Percentiles rank a stretch among this genome's conserved stretches.
Conservation (phyloP, 2,329 filamentous ascomycete species). For the Cladorrhinum sp. region DNA sequence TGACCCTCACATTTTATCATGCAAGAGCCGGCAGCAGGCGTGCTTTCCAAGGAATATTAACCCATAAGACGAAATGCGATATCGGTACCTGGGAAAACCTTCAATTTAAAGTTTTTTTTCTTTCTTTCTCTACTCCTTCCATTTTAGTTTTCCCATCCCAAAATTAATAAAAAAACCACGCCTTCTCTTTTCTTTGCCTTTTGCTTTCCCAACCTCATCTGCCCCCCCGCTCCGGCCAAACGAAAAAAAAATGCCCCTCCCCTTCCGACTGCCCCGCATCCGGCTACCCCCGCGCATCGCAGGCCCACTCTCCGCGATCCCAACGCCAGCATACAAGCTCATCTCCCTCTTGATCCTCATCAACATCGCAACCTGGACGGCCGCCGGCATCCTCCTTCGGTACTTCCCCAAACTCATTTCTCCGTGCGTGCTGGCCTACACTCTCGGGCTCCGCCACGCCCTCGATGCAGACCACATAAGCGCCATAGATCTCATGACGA, state of each 20-base stretch:
- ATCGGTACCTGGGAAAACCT: not conserved
- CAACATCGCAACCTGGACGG: constrained; percentile 55
- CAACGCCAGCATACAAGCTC: constrained; percentile 30
- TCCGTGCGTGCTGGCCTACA: constrained; percentile 80
- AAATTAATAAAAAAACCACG: no score
- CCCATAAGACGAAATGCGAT: not conserved
- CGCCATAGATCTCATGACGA: constrained; percentile 93
- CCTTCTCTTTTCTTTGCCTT: no score
- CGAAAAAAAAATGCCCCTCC: not conserved
- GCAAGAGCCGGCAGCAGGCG: not conserved
- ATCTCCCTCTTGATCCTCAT: constrained; percentile 48
- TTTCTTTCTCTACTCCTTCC: no score
- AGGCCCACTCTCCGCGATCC: not conserved
- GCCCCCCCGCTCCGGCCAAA: not conserved
- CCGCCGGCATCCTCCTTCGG: constrained; percentile 50
- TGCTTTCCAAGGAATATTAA: not conserved
- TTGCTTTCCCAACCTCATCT: no score
- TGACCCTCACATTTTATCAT: not conserved
- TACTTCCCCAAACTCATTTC: constrained; percentile 64
- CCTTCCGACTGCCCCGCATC: not conserved
- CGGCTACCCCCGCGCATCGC: not conserved
- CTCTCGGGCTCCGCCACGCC: constrained; percentile 87
- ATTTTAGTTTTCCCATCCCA: no score
- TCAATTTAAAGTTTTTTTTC: no score
- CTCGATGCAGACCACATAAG: constrained; percentile 87